phyloP scores from a whole-genome alignment of 2,329 filamentous ascomycete genomes.

The Aspergillus sp. region DNA sequence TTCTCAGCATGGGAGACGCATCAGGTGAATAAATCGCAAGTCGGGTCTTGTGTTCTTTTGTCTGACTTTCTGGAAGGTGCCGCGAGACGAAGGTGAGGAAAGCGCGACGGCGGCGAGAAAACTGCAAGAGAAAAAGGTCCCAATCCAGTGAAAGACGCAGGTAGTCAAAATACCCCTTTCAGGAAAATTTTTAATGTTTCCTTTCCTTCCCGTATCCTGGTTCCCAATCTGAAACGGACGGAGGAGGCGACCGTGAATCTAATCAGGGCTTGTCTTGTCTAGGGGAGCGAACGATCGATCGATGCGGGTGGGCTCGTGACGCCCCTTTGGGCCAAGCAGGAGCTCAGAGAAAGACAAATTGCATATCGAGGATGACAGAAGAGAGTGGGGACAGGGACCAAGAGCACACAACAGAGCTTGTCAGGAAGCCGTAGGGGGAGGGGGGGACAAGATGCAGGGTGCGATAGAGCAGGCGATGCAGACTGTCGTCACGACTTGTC shows the following conservation, averaged over 20 bases:
- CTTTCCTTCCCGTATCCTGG: not conserved
- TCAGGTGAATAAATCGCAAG: slow-evolving; percentile 8
- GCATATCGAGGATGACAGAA: slow-evolving; percentile 19
- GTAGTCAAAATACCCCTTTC: not conserved
- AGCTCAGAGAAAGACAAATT: slow-evolving; percentile 19
- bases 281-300: slow-evolving; percentile 21
- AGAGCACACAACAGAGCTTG: slow-evolving; percentile 10
- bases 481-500: slow-evolving; percentile 11
- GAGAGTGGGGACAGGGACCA: not conserved
- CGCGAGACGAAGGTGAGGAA: slow-evolving; percentile 15
- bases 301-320: slow-evolving; percentile 19
- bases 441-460: not conserved
- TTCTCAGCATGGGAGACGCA: slow-evolving; percentile 9
- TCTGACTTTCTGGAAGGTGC: not conserved
- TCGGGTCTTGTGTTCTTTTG: slow-evolving; percentile 1
- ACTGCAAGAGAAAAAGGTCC: not conserved
- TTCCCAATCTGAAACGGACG: not conserved
- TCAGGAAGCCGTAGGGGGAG: slow-evolving; percentile 3
- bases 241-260: not conserved
- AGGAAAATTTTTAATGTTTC: not conserved
- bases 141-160: not conserved
- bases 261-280: slow-evolving; percentile 10
- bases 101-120: slow-evolving; percentile 11
- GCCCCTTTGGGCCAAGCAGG: slow-evolving; percentile 21
- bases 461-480: not conserved